phyloP scores from a whole-genome alignment of 1,284 basidiomycete species.

The Grifola frondosa region DNA sequence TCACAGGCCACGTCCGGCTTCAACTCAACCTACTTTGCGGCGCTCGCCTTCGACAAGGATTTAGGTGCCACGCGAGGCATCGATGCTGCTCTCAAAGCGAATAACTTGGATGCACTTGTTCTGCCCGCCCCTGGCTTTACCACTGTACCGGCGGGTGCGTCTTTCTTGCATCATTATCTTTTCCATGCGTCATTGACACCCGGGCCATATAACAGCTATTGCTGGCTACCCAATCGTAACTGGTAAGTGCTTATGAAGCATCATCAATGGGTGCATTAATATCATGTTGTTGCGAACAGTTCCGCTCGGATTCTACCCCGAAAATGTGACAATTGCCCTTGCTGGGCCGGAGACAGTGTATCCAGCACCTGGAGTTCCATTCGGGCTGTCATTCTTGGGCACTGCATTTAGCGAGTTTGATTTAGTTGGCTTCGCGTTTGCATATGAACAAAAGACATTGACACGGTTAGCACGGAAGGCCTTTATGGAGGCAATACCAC shows the following conservation, averaged over 20 bases:
- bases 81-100: conserved; percentile 49
- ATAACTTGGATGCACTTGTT: conserved; percentile 58
- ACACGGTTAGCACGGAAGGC: conserved; percentile 51
- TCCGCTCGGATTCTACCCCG: conserved; percentile 61
- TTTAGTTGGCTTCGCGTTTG: conserved; percentile 59
- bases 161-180: neutral
- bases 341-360: conserved; percentile 40
- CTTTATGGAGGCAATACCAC: conserved; percentile 56
- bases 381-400: conserved; percentile 64
- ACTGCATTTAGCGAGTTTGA: conserved; percentile 63
- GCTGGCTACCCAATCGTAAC: conserved; percentile 62
- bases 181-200: conserved; percentile 6
- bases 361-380: conserved; percentile 59
- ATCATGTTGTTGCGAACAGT: conserved; percentile 34
- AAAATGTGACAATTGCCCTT: conserved; percentile 37
- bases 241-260: too few relatives aligned
- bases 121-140: conserved; percentile 53
- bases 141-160: conserved; percentile 40
- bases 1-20: conserved; percentile 48
- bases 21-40: conserved; percentile 47
- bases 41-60: conserved; percentile 50
- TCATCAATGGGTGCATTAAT: too few relatives aligned
- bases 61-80: conserved; percentile 57
- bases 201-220: conserved; percentile 39
- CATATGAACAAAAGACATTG: conserved; percentile 66